Base-by-base conservation (phyloP, 1,284 basidiomycete species). In the Fereydounia khargensis region DNA sequence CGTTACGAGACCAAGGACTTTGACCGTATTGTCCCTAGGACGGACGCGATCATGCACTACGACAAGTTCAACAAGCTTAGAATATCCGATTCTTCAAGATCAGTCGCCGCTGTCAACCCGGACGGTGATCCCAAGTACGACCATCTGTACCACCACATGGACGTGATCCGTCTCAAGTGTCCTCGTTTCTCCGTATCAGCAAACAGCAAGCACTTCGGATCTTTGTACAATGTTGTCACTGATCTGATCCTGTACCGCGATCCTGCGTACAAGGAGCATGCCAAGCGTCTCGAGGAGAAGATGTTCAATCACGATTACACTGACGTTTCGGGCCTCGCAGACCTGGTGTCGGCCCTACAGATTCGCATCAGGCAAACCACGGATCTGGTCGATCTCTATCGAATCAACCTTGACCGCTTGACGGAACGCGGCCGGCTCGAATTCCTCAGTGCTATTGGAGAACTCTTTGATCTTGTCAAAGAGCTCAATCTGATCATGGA, bases 231-330 rank as follows among this genome's bases (percentile, higher is more conserved):
- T 70, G 85, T 95, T 54, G 85, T 95, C 57, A 91, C 88, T 6
- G 86, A 91, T 66, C 80, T 97, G 18, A 43, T 73, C 14, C 82
- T 95, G 10, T 91, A 94, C 77, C 86, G 87, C 24, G 91, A 97
- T 73, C 87, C 88, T 5, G 85, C 84, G 14, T 50, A 63, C 35
- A 51, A 59, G 21, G 70, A 71, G 35, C 70, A 68, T 31, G 63
- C 65, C 21, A 69, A 73, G 51, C 56, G 60, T 22, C 60, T 72
- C 24, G 88, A 96, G 77, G 87, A 84, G 18, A 82, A 95, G 66
- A 80, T 91, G 31, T 89, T 91, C 78, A 86, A 85, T 27, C 92
- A 94, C 76, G 91, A 96, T 77, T 91, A 94, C 67, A 86, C 85
- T 10, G 88, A 96, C 75, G 79, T 88, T 39, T 73, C 77, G 35